Base-by-base conservation (phyloP, 192 early-diverging fungal species). In the Coemansia sp. region DNA sequence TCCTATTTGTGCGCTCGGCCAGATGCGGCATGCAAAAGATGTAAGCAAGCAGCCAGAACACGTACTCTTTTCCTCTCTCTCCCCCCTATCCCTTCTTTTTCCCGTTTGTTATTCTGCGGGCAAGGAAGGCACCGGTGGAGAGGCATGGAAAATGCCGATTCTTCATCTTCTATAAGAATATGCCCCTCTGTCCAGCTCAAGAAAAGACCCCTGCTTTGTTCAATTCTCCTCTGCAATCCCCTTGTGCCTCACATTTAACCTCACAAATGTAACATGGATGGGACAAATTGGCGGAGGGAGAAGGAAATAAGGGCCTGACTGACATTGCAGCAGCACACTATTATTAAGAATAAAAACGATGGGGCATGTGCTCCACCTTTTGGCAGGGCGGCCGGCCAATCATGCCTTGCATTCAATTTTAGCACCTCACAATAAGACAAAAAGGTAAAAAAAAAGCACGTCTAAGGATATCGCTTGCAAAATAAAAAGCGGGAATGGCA, bases 41-140 rank as follows among this genome's bases (percentile, higher is more conserved):
- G 56, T 58, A 58, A 58, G 56, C 56, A 58, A 21, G 56, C 56
- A 58, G 32, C 36, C 22, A 9, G 49, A 52, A 52, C 49, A 52
- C 49, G 22, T 11, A 12, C 46, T 13, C 15, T 16, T 47, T 16
- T n/a, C n/a, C n/a, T n/a, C n/a, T n/a, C n/a, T n/a, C n/a, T n/a
- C n/a, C n/a, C n/a, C n/a, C n/a, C n/a, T n/a, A n/a, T n/a, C n/a
- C n/a, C n/a, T n/a, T n/a, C n/a, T 46, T 46, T 46, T 46, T 46
- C 15, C 45, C 45, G 15, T 62, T 41, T 22, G 42, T 41, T n/a
- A 45, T 51, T 64, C 26, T 52, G 63, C 7, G 16, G 47, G 42
- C n/a, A 42, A 16, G 41, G 59, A 39, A 61, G 16, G n/a, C 9
- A 5, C 15, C 37, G 15, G 45, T n/a, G 40, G 62, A 47, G 62